phyloP scores from a whole-genome alignment of 2,329 filamentous ascomycete species.

The Ophiostoma piceae region DNA sequence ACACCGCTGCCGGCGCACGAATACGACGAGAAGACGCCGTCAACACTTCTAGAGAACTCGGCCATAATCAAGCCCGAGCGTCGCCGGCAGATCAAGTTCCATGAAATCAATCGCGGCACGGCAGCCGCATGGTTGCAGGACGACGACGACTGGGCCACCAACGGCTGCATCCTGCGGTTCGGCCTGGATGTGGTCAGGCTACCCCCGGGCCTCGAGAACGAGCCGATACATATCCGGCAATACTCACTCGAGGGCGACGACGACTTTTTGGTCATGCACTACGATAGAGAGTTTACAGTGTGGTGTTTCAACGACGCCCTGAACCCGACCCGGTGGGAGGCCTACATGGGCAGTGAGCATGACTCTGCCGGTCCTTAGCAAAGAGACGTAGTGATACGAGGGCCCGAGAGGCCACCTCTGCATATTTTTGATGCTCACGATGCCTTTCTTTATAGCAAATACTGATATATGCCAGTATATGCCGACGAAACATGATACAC shows the following conservation, averaged over 20 bases:
- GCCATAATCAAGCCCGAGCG: constrained; percentile 10
- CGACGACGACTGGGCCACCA: constrained; percentile 23
- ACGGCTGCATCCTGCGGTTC: constrained; percentile 24
- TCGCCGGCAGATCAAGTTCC: constrained; percentile 15
- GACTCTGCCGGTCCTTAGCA: neutral
- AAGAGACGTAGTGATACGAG: no score
- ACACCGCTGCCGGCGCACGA: neutral
- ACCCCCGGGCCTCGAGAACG: neutral
- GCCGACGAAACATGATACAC: neutral
- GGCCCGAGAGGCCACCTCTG: no score
- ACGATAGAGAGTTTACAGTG: constrained; percentile 24
- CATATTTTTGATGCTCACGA: no score
- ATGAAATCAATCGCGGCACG: constrained; percentile 16
- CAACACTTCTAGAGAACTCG: neutral
- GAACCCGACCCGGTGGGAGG: neutral
- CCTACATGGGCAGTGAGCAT: neutral
- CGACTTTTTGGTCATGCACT: constrained; percentile 25
- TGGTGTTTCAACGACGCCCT: constrained; percentile 25
- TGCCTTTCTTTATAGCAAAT: no score
- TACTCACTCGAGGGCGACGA: constrained; percentile 27
- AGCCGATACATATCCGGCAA: constrained; percentile 20
- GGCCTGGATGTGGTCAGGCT: constrained; percentile 25
- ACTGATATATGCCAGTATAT: neutral
- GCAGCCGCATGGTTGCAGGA: constrained; percentile 23
- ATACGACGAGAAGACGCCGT: neutral